Base-by-base conservation (phyloP, 306 rosid species). In the Hylodesmum podocarpum region DNA sequence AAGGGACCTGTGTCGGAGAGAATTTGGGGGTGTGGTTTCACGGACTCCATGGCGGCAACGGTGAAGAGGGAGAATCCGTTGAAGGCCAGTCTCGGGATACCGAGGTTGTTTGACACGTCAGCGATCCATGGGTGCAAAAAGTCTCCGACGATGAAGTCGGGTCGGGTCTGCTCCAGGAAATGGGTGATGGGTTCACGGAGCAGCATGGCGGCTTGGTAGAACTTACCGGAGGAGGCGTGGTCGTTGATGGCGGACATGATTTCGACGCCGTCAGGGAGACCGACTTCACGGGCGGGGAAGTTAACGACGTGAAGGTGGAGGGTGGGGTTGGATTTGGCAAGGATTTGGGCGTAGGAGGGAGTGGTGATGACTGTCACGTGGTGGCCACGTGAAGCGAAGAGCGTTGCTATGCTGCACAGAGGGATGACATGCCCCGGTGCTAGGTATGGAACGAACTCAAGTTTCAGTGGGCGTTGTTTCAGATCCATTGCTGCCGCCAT, bases 291-390 rank as follows among this genome's bases (percentile, higher is more conserved):
- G 57, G 67, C 19, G 78, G 85, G 83, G 68, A 82, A 86, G 0
- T 1, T 4, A 16, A 79, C 4, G 9, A 44, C 34, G 14, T 72
- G 81, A 8, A 80, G 11, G 3, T 4, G 34, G 58, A 70, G 37
- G 37, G 37, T 21, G 33, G 4, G 2, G 4, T 14, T 16, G 50
- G 69, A 69, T 2, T 70, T 62, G 0, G 33, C 76, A 16, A 84
- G 55, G 53, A 34, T 21, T 6, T 22, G 47, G 28, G 83, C 80
- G 21, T 82, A 76, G 31, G 33, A 59, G 1, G 78, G 85, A 13
- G 87, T 82, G 43, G 86, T 65, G 78, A 86, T 77, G 78, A 86
- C 53, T 28, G 87, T 86, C 18, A 77, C 87, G 12, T 72, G 47
- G 13, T 59, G 70, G 39, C 87, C 85, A 1, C 71, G 81, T 24